These are phyloP conservation scores for Cladosporium sp. DNA, from an alignment of 2,329 filamentous ascomycete species.

Conservation along the genomic window DNA sequence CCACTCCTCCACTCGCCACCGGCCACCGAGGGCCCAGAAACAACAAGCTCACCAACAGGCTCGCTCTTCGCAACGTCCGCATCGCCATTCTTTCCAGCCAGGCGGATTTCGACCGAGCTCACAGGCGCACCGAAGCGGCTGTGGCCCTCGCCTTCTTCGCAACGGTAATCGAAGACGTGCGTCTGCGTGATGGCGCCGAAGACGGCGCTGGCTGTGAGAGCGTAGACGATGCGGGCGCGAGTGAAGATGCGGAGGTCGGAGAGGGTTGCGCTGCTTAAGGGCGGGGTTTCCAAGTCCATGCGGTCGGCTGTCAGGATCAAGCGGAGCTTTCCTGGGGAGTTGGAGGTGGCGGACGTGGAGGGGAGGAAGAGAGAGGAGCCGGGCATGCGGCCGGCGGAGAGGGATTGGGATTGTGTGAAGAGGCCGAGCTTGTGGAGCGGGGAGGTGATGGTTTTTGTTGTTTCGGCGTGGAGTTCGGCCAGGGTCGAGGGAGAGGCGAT, in stretches of 20 bases:
- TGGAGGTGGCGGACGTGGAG: constrained; percentile 54
- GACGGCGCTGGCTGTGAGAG: constrained; percentile 74
- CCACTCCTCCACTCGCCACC: constrained; percentile 48
- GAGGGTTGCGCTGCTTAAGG: constrained; percentile 64
- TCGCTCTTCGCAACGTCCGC: constrained; percentile 61
- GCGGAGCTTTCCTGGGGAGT: constrained; percentile 68
- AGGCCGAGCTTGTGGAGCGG: constrained; percentile 64
- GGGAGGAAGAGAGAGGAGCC: constrained; percentile 60
- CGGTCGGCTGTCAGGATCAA: constrained; percentile 76
- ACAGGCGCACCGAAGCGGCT: constrained; percentile 79
- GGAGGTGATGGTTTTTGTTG: constrained; percentile 52
- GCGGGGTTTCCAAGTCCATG: constrained; percentile 56
- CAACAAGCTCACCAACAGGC: constrained; percentile 52
- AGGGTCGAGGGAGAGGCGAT: constrained; percentile 73
- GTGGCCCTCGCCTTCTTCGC: constrained; percentile 41
- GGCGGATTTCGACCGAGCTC: constrained; percentile 71
- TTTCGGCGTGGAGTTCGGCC: constrained; percentile 61
- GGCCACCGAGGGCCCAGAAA: constrained; percentile 68
- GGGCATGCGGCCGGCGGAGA: constrained; percentile 73
- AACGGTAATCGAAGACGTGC: constrained; percentile 79
- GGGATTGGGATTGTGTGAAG: constrained; percentile 64
- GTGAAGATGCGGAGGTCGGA: constrained; percentile 80
- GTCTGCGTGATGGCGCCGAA: constrained; percentile 88
- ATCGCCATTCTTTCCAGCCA: constrained; percentile 23
- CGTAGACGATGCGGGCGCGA: constrained; percentile 76